Conservation (phyloP, 148 eudicot species). For the Nyssa sinensis region DNA sequence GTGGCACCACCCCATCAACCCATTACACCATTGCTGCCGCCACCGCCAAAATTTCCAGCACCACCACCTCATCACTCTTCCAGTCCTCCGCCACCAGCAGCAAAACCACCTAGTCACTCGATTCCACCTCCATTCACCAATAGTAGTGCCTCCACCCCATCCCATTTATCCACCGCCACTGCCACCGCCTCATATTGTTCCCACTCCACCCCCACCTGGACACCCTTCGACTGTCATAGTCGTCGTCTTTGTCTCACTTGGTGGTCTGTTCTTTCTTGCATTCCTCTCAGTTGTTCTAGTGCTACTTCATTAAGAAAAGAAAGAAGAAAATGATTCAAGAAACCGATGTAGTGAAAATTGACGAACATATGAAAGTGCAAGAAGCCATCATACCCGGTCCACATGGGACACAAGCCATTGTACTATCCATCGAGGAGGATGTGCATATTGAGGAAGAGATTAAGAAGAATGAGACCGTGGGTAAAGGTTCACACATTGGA, state of each 20-base stretch:
- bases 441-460: constrained; percentile 55
- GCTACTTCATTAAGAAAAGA: constrained; percentile 63
- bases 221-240: constrained; percentile 58
- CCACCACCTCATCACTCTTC: constrained; percentile 27
- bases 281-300: constrained; percentile 58
- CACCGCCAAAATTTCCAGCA: constrained; percentile 37
- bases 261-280: constrained; percentile 79
- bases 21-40: constrained; percentile 34
- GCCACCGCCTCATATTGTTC: constrained; percentile 15
- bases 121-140: constrained; percentile 33
- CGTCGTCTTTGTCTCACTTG: constrained; percentile 60
- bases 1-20: constrained; percentile 28
- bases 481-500: constrained; percentile 20
- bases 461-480: constrained; percentile 40
- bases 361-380: constrained; percentile 52
- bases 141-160: constrained; percentile 25
- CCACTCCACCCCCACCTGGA: constrained; percentile 56
- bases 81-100: constrained; percentile 18
- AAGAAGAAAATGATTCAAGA: constrained; percentile 48
- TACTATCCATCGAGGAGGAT: constrained; percentile 66
- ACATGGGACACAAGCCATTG: constrained; percentile 52
- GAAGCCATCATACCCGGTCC: constrained; percentile 70
- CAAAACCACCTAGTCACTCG: constrained; percentile 24
- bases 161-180: constrained; percentile 35
- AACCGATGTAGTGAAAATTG: constrained; percentile 47